These are phyloP conservation scores for Eucalyptus pauciflora DNA, from an alignment of 345 rosid genomes.

Conservation along the genomic window DNA sequence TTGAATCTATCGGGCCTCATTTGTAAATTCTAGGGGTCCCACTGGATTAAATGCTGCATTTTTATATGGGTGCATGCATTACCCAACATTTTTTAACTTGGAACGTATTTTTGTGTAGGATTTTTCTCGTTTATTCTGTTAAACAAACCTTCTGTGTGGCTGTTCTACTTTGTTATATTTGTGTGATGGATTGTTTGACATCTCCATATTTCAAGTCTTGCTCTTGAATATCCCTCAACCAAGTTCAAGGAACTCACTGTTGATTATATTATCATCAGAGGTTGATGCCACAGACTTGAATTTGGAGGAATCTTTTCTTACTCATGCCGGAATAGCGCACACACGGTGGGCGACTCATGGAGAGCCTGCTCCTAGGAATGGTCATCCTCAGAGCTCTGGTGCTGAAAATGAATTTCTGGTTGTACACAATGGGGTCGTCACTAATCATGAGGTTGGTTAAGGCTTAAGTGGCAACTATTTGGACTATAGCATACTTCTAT, in stretches of 20 bases:
- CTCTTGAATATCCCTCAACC: not conserved
- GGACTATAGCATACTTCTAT: not conserved
- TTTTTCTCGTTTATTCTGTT: not conserved
- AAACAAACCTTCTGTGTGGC: not conserved
- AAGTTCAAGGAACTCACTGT: not conserved
- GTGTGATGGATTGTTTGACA: not conserved
- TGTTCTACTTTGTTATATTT: not conserved
- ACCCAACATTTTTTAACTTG: not conserved
- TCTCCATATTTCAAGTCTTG: not conserved
- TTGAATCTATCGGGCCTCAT: not conserved
- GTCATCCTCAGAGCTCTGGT: constrained; percentile 91
- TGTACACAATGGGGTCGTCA: constrained; percentile 87
- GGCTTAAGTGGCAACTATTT: not conserved
- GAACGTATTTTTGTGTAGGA: not conserved
- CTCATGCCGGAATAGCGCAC: constrained; percentile 97
- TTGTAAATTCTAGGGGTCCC: not conserved
- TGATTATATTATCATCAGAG: constrained; percentile 22
- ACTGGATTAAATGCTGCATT: not conserved
- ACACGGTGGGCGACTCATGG: constrained; percentile 99
- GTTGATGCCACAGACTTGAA: constrained; percentile 48
- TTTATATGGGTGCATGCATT: not conserved
- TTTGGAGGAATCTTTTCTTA: constrained; percentile 51
- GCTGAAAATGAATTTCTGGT: constrained; percentile 80
- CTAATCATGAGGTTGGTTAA: constrained; percentile 71
- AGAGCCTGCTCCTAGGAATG: constrained; percentile 83